Conservation (phyloP, 2,329 filamentous ascomycete genomes). For the Talaromyces sp. region DNA sequence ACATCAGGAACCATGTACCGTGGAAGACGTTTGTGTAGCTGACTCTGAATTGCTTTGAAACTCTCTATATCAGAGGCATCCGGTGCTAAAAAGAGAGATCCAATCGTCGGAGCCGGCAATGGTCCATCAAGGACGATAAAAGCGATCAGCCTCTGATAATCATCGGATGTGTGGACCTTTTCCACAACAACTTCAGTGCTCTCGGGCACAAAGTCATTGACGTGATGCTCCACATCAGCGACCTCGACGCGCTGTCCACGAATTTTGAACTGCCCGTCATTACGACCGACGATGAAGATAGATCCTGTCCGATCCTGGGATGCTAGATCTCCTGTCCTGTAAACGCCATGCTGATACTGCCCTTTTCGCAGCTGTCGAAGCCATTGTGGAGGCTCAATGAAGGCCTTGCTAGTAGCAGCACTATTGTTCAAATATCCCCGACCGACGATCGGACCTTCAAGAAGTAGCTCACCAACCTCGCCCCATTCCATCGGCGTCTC, state of each 20-base stretch:
- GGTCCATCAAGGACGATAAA: background rate
- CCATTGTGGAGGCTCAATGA: background rate
- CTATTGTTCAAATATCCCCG: background rate
- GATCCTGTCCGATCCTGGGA: background rate
- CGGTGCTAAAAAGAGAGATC: background rate
- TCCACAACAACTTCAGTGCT: background rate
- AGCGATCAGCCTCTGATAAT: background rate
- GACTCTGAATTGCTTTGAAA: background rate
- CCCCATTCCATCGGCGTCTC: background rate
- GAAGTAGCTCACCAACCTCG: slow-evolving; percentile 1
- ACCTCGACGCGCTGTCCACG: slow-evolving; percentile 6
- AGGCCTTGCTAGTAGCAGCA: background rate
- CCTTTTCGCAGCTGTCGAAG: background rate
- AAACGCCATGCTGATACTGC: background rate
- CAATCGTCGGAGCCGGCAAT: background rate
- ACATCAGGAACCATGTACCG: background rate
- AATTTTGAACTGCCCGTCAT: slow-evolving; percentile 7
- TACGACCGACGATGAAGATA: background rate
- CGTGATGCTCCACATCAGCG: slow-evolving; percentile 4
- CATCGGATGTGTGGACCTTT: background rate
- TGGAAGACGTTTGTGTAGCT: background rate
- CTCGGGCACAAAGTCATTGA: background rate
- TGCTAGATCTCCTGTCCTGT: slow-evolving; percentile 3
- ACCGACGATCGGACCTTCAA: slow-evolving; percentile 2
- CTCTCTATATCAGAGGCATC: background rate